These are phyloP conservation scores for Spergularia bocconei DNA, from an alignment of 148 eudicot species.

Conservation along the genomic window DNA sequence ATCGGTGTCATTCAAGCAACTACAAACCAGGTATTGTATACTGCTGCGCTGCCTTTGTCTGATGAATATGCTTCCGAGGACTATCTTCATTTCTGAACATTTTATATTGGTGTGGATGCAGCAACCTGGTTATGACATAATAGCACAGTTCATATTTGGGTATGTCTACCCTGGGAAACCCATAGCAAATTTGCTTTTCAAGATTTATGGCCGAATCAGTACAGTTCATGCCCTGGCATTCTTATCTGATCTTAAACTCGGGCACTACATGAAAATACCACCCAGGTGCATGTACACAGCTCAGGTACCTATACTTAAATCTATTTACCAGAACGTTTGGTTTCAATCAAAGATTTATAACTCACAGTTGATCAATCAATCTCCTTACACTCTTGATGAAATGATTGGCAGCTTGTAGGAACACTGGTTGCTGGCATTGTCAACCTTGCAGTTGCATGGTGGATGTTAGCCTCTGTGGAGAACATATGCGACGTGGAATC, in stretches of 20 bases:
- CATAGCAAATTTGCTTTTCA: constrained; percentile 91
- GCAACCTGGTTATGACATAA: constrained; percentile 99
- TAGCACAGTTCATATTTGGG: constrained; percentile 93
- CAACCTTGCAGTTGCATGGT: constrained; percentile 94
- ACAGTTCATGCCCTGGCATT: constrained; percentile 87
- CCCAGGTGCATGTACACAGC: constrained; percentile 91
- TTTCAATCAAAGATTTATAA: neutral
- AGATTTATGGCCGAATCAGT: constrained; percentile 90
- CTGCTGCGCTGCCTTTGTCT: neutral
- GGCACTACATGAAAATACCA: constrained; percentile 99
- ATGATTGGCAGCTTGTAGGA: constrained; percentile 60
- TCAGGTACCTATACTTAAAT: constrained; percentile 44
- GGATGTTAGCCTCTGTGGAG: constrained; percentile 84
- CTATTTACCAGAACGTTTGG: too few relatives aligned
- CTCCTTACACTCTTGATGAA: neutral
- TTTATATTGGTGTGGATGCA: constrained; percentile 37
- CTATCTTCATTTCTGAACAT: neutral
- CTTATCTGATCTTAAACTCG: constrained; percentile 91
- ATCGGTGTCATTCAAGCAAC: constrained; percentile 99
- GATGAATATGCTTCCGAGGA: neutral
- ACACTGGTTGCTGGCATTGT: constrained; percentile 76
- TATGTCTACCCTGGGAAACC: constrained; percentile 92
- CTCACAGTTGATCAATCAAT: neutral
- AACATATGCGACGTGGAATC: constrained; percentile 83
- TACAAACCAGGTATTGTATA: constrained; percentile 73